These are phyloP conservation scores for Hypoxylon sp. DNA, from an alignment of 2,329 filamentous ascomycete species.

Conservation along the genomic window DNA sequence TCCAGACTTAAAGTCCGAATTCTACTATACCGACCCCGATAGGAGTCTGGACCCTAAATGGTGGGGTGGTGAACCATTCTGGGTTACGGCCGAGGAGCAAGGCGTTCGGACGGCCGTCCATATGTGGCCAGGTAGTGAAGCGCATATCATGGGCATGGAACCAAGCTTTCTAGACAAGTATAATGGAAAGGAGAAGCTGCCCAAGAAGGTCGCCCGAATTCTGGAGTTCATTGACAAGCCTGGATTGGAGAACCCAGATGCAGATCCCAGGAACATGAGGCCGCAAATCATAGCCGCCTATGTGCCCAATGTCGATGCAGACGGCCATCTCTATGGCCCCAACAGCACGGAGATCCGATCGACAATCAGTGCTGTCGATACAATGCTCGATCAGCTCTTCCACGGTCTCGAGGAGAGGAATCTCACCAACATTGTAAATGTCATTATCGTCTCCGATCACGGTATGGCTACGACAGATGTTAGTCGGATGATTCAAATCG, in stretches of 20 bases:
- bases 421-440: conserved; percentile 89
- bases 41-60: conserved; percentile 87
- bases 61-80: conserved; percentile 96
- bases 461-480: conserved; percentile 96
- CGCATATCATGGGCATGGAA: conserved; percentile 80
- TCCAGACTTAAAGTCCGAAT: conserved; percentile 79
- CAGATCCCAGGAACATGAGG: conserved; percentile 68
- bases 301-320: conserved; percentile 89
- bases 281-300: conserved; percentile 96
- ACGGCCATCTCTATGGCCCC: conserved; percentile 90
- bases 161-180: conserved; percentile 88
- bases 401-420: conserved; percentile 84
- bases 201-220: conserved; percentile 83
- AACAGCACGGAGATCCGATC: conserved; percentile 91
- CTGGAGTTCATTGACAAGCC: conserved; percentile 88
- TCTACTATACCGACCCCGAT: conserved; percentile 85
- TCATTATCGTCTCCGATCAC: conserved; percentile 97
- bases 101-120: conserved; percentile 86
- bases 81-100: conserved; percentile 90
- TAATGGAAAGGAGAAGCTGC: conserved; percentile 81
- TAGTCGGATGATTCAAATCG: conserved; percentile 85
- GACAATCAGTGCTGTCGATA: conserved; percentile 85
- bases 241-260: conserved; percentile 72
- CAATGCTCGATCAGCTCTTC: conserved; percentile 84
- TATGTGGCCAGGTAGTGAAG: conserved; percentile 99